Evolutionary conservation across 2,329 filamentous ascomycete genomes (phyloP), one percentile per base, ranked within the genome.

Genomic region (Mycosphaerella sp.): DNA sequence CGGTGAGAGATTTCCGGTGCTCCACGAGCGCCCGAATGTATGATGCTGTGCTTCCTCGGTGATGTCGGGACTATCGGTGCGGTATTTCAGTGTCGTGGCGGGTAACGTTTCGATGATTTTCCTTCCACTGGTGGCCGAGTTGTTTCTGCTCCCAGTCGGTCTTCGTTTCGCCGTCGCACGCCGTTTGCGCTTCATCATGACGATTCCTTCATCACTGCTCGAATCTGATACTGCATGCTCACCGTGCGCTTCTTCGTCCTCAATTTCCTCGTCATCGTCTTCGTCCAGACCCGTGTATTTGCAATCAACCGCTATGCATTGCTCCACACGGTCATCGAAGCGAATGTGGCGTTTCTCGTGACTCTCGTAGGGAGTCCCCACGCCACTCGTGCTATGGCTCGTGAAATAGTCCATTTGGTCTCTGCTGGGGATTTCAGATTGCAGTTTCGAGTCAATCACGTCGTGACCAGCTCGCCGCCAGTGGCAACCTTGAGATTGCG

Each of bases 241-340:
- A 10, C 75, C 70, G 26, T 73, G 67, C 31, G 72, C 66, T 36
- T 60, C 59, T 31, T 62, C 67, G 59, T 70, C 72, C 17, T 68
- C 67, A 32, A 51, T 63, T 44, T 63, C 56, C 41, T 71, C 72
- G 29, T 74, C 72, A 29, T 74, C 71, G 34, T 74, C 70, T 47
- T 89, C 83, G 9, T 87, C 83, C 29, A 87, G 83, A 45, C 91
- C 86, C 23, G 85, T 85, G 59, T 87, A 83, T 73, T 95, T 95
- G 63, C 83, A 80, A 34, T 97, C 91, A 32, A 98, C 82, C 6
- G 93, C 93, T 60, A 96, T 96, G 69, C 91, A 96, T 69, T 97
- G 92, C 69, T 91, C 85, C 2, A 98, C 93, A 72, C 92, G 87
- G 67, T 96, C 88, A 67, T 96, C 93, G 71, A 98, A 98, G 66